Evolutionary conservation across 2,329 filamentous ascomycete genomes (phyloP).

Genomic region (Alternaria sp.): DNA sequence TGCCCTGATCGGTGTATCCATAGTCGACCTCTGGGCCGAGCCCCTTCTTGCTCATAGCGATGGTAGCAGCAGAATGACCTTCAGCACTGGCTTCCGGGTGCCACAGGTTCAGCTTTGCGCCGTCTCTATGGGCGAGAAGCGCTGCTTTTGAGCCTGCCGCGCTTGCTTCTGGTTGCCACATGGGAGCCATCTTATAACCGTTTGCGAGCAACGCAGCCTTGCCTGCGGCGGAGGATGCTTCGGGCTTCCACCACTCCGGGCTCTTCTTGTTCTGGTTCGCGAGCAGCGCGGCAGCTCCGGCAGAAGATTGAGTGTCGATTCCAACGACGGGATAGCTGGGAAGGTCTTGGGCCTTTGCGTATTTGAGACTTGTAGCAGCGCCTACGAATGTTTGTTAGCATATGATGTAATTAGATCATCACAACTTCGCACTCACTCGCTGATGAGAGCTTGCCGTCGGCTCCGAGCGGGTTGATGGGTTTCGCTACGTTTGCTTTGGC

Average conservation of each 20-base stretch:
- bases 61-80: conserved; percentile 74
- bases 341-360: conserved; percentile 75
- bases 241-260: conserved; percentile 71
- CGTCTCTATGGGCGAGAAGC: conserved; percentile 67
- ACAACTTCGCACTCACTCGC: conserved; percentile 56
- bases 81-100: conserved; percentile 58
- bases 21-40: conserved; percentile 57
- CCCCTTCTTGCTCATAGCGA: conserved; percentile 67
- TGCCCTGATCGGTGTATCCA: conserved; percentile 60
- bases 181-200: conserved; percentile 67
- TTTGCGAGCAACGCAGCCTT: conserved; percentile 67
- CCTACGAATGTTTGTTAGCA: conserved; percentile 52
- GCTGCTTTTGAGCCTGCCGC: conserved; percentile 78
- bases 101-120: conserved; percentile 62
- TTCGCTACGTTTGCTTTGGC: conserved; percentile 28
- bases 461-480: conserved; percentile 53
- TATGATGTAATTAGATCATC: not conserved
- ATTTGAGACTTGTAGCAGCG: conserved; percentile 70
- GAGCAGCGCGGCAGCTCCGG: conserved; percentile 76
- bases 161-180: conserved; percentile 70
- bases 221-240: conserved; percentile 64
- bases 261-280: conserved; percentile 75
- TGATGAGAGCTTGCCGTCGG: conserved; percentile 65
- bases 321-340: conserved; percentile 77
- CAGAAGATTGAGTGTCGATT: conserved; percentile 66